Evolutionary conservation across 495 filamentous ascomycete species (phyloP).

Genomic region (Penicillium diatomitis): DNA sequence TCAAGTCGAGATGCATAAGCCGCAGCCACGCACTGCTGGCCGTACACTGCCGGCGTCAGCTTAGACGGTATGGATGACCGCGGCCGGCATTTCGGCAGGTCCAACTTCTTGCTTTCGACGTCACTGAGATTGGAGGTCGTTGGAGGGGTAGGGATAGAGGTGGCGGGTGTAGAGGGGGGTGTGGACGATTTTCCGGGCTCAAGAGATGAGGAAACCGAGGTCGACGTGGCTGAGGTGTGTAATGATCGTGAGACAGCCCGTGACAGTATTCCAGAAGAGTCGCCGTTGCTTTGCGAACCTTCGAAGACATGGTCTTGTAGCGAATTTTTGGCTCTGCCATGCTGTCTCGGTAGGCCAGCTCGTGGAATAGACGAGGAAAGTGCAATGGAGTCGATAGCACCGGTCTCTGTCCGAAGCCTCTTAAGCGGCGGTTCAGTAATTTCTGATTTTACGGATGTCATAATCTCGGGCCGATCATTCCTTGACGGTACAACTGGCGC

Average conservation of each 20-base stretch:
- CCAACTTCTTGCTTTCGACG: constrained; percentile 12
- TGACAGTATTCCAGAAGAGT: constrained; percentile 6
- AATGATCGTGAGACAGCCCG: constrained; percentile 18
- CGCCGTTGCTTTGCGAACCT: not conserved
- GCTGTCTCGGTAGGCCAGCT: not conserved
- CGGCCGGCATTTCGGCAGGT: constrained; percentile 38
- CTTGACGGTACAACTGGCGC: constrained; percentile 2
- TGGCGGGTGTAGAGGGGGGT: constrained; percentile 16
- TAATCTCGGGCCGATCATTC: not conserved
- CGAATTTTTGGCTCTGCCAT: not conserved
- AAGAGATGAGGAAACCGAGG: constrained; percentile 17
- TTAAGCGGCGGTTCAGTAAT: constrained; percentile 12
- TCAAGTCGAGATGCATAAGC: constrained; percentile 85
- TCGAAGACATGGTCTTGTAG: not conserved
- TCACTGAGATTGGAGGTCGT: constrained; percentile 5
- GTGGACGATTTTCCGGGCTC: constrained; percentile 23
- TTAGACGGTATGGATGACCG: constrained; percentile 75
- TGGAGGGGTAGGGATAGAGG: constrained; percentile 9
- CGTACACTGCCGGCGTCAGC: constrained; percentile 64
- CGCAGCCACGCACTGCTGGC: constrained; percentile 76
- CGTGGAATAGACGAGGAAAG: constrained; percentile 1
- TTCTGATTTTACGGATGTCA: not conserved
- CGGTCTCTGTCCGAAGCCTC: constrained; percentile 9
- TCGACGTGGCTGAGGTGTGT: constrained; percentile 21
- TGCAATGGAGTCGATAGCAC: not conserved